Conservation (phyloP, 352 stramenopile species). For the Phytophthora ohioensis region DNA sequence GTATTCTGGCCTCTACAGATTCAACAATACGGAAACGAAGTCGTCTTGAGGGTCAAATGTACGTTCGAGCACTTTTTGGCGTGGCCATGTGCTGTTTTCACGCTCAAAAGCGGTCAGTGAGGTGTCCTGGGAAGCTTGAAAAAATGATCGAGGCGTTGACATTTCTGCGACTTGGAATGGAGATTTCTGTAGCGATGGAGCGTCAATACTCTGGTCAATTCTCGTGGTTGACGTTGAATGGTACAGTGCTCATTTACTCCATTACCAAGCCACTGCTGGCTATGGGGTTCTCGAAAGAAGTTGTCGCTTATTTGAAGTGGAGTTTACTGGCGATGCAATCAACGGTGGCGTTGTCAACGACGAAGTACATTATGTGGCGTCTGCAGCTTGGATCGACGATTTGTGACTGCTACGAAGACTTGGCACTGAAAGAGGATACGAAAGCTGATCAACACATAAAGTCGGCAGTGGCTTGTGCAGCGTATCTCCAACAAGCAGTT, state of each 20-base stretch:
- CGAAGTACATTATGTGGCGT: slow-evolving; percentile 74
- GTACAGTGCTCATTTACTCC: slow-evolving; percentile 64
- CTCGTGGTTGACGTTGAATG: slow-evolving; percentile 75
- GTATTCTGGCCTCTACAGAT: slow-evolving; percentile 15
- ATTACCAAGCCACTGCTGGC: slow-evolving; percentile 54
- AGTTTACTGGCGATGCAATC: slow-evolving; percentile 65
- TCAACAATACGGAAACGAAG: not conserved
- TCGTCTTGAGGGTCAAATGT: slow-evolving; percentile 36
- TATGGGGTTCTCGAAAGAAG: slow-evolving; percentile 61
- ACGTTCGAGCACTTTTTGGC: slow-evolving; percentile 56
- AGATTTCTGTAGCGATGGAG: slow-evolving; percentile 52
- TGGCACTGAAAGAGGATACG: slow-evolving; percentile 44
- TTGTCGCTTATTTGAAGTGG: slow-evolving; percentile 74
- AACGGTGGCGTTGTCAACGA: slow-evolving; percentile 60
- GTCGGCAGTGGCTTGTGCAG: slow-evolving; percentile 53
- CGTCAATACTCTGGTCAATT: slow-evolving; percentile 35
- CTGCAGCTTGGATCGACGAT: slow-evolving; percentile 62
- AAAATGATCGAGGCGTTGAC: slow-evolving; percentile 49
- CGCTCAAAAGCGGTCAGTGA: slow-evolving; percentile 42
- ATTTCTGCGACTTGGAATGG: slow-evolving; percentile 55
- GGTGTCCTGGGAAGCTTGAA: slow-evolving; percentile 59
- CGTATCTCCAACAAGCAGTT: slow-evolving; percentile 49
- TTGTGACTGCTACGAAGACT: slow-evolving; percentile 66
- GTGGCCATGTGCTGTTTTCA: slow-evolving; percentile 56
- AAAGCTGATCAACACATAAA: slow-evolving; percentile 38